Evolutionary conservation across 2,329 filamentous ascomycete genomes (phyloP).

Genomic region (Fusarium nematophilum): DNA sequence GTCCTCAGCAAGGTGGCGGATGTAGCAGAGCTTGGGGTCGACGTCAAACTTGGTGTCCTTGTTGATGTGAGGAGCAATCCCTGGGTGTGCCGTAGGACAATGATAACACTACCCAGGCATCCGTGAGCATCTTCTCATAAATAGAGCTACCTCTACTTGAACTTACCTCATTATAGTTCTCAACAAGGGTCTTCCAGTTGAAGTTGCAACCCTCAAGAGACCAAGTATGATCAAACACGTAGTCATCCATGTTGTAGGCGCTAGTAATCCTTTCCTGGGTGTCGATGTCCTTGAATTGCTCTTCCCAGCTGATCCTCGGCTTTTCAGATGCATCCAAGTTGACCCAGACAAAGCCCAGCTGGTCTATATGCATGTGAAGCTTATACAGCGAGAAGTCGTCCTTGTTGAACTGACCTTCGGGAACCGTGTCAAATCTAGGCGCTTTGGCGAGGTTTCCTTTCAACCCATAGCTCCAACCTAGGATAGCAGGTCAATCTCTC

Average conservation of each 20-base stretch:
- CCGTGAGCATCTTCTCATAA: no score
- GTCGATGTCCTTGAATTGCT: conserved; percentile 59
- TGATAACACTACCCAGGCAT: no score
- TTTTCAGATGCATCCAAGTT: conserved; percentile 47
- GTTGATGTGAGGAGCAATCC: conserved; percentile 2
- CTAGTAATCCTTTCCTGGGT: conserved; percentile 54
- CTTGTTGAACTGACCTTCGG: conserved; percentile 55
- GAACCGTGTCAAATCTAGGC: conserved; percentile 54
- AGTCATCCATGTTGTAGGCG: conserved; percentile 61
- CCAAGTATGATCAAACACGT: conserved; percentile 66
- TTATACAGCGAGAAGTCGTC: conserved; percentile 57
- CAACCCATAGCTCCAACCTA: conserved; percentile 65
- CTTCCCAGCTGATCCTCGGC: not conserved
- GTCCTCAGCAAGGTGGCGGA: conserved; percentile 65
- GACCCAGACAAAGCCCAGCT: conserved; percentile 61
- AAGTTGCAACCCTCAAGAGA: conserved; percentile 64
- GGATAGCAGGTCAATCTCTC: no score
- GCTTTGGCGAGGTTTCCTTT: conserved; percentile 58
- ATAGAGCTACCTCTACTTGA: no score
- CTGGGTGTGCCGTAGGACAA: conserved; percentile 3
- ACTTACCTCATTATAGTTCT: conserved; percentile 39
- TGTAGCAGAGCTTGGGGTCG: no score
- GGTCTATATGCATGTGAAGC: conserved; percentile 58
- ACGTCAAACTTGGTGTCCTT: conserved; percentile 52
- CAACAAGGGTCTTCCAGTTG: conserved; percentile 69